Percentiles rank a stretch among this genome's conserved stretches.
These are phyloP conservation scores for Brassica cretica DNA, from an alignment of 345 rosid species.

Conservation along the genomic window DNA sequence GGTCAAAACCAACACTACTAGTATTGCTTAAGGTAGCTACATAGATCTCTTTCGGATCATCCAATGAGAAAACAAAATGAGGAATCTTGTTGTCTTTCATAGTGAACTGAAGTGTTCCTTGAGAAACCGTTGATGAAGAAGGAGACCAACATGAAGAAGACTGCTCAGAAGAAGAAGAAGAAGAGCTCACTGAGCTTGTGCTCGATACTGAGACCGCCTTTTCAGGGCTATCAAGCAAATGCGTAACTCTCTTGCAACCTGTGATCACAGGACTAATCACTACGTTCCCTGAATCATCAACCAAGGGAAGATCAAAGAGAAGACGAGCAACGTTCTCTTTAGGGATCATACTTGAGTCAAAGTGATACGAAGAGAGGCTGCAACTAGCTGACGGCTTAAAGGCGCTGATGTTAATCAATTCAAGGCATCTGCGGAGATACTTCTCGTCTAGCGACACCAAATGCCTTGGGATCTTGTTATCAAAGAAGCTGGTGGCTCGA, in stretches of 20 bases:
- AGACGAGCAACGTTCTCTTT: constrained; percentile 46
- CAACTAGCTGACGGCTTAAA: constrained; percentile 48
- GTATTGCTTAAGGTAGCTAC: constrained; percentile 52
- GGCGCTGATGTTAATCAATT: constrained; percentile 56
- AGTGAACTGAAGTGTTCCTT: constrained; percentile 75
- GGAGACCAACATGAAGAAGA: constrained; percentile 44
- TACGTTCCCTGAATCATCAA: constrained; percentile 48
- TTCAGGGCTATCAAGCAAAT: constrained; percentile 39
- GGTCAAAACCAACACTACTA: constrained; percentile 33
- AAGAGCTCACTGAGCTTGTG: constrained; percentile 50
- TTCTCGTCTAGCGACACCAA: constrained; percentile 73
- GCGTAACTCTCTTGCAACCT: constrained; percentile 69
- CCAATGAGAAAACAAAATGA: constrained; percentile 75
- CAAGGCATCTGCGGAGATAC: constrained; percentile 72
- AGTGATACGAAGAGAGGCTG: constrained; percentile 45
- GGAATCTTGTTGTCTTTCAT: constrained; percentile 67
- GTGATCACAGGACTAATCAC: constrained; percentile 55
- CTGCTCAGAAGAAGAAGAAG: constrained; percentile 61
- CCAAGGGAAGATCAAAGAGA: constrained; percentile 55
- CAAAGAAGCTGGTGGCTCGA: constrained; percentile 45
- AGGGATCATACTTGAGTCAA: constrained; percentile 34
- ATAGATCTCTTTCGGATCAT: constrained; percentile 64
- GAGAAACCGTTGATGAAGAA: constrained; percentile 50
- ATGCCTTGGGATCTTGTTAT: constrained; percentile 69
- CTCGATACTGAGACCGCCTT: constrained; percentile 42